Evolutionary conservation across 495 filamentous ascomycete genomes (phyloP).

Genomic region (Peziza echinospora): DNA sequence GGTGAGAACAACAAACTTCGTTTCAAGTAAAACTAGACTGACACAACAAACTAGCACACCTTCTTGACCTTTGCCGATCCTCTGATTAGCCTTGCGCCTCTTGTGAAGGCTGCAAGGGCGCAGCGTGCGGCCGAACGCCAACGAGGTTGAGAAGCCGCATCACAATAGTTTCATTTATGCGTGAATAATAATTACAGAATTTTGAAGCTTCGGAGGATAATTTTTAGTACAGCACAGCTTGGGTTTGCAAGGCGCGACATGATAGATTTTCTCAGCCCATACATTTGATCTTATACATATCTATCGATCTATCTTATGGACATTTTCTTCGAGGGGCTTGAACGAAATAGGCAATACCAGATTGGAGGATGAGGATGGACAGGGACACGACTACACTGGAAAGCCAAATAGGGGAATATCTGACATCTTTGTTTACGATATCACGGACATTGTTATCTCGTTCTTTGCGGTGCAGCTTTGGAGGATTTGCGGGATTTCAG

Average conservation of each 20-base stretch:
- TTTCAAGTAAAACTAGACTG: conserved; percentile 19
- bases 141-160: conserved; percentile 2
- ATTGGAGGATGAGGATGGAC: too few species aligned
- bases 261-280: not conserved
- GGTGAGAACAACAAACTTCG: conserved; percentile 36
- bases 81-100: conserved; percentile 52
- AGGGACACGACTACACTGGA: too few species aligned
- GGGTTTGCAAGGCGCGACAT: not conserved
- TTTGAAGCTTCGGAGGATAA: not conserved
- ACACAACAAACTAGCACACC: conserved; percentile 48
- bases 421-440: too few species aligned
- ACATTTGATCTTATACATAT: not conserved
- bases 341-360: too few species aligned
- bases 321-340: too few species aligned
- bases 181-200: not conserved
- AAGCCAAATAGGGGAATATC: too few species aligned
- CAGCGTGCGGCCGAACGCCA: conserved; percentile 64
- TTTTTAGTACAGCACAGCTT: not conserved
- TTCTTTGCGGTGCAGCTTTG: too few species aligned
- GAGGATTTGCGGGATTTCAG: too few species aligned
- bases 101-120: conserved; percentile 66
- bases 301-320: too few species aligned
- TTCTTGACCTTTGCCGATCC: conserved; percentile 64
- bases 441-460: too few species aligned
- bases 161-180: not conserved